These are phyloP conservation scores for Kluyveromyces aestuarii DNA, from an alignment of 805 yeast species.

Conservation along the genomic window DNA sequence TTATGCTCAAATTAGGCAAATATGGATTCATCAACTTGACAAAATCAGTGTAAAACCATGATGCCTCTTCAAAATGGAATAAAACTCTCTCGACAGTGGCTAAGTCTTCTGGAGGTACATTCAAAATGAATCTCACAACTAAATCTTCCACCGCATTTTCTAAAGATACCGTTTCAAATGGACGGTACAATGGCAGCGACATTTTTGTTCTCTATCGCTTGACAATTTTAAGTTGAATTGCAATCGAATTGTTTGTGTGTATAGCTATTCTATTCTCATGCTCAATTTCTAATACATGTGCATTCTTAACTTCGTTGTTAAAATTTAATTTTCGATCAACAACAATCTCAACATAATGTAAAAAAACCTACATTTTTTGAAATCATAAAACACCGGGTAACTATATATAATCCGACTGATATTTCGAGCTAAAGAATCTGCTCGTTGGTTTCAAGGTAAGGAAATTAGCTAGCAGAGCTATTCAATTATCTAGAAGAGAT, in stretches of 20 bases:
- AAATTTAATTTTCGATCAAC: background rate
- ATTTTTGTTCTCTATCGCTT: conserved; percentile 20
- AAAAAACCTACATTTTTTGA: too few relatives aligned
- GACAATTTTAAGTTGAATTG: background rate
- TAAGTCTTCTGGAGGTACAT: conserved; percentile 87
- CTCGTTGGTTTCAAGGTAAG: too few relatives aligned
- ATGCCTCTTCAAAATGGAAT: conserved; percentile 96
- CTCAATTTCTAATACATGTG: too few relatives aligned
- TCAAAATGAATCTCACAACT: conserved; percentile 79
- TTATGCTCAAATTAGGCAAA: conserved; percentile 71
- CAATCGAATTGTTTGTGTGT: background rate
- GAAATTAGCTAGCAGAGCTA: too few relatives aligned
- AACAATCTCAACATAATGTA: background rate
- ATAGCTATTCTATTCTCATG: background rate
- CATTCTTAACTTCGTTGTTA: too few relatives aligned
- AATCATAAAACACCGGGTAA: too few relatives aligned
- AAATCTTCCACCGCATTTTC: conserved; percentile 78
- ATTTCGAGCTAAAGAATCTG: too few relatives aligned
- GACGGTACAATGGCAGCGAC: conserved; percentile 51
- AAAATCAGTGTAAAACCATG: conserved; percentile 92
- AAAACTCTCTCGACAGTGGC: conserved; percentile 58
- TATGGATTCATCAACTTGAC: conserved; percentile 61
- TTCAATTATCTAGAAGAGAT: too few relatives aligned
- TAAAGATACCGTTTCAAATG: conserved; percentile 53
- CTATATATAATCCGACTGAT: too few relatives aligned